Percentiles rank a stretch among this genome's conserved stretches.
These are phyloP conservation scores for Nicotiana sylvestris DNA, from an alignment of 257 asterid genomes.

Conservation along the genomic window DNA sequence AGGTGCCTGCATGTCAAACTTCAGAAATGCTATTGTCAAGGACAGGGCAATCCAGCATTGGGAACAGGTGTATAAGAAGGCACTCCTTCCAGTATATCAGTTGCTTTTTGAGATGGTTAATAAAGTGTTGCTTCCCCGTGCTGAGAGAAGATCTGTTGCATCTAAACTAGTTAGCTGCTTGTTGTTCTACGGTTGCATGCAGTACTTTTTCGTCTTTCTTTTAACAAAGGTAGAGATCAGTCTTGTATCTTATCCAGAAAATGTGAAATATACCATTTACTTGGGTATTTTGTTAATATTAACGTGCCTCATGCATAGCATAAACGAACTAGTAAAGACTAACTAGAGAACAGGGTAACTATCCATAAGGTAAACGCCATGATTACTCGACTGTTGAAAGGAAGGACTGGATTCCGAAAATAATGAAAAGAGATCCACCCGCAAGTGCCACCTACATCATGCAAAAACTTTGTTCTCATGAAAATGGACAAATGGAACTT, in stretches of 20 bases:
- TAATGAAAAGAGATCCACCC: constrained; percentile 85
- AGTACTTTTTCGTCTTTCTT: neutral
- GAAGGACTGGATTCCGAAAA: constrained; percentile 90
- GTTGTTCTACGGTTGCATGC: neutral
- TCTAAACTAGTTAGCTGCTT: neutral
- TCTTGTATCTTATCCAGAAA: neutral
- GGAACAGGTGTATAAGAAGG: too few relatives aligned
- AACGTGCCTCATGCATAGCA: neutral
- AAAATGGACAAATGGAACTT: neutral
- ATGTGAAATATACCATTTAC: neutral
- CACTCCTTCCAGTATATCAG: too few relatives aligned
- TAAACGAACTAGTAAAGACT: constrained; percentile 14
- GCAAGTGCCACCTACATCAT: constrained; percentile 70
- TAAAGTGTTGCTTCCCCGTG: too few relatives aligned
- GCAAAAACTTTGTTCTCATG: constrained; percentile 11
- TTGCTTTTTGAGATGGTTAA: too few relatives aligned
- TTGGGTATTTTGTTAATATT: neutral
- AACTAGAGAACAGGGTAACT: constrained; percentile 33
- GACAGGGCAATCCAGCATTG: too few relatives aligned
- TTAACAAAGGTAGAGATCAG: neutral
- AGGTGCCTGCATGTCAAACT: too few relatives aligned
- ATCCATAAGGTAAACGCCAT: constrained; percentile 18
- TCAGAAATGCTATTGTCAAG: too few relatives aligned
- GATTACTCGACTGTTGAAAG: constrained; percentile 59
- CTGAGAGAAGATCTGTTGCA: too few relatives aligned